Conservation (phyloP, 1,139 yeast species). For the Geotrichum macrosporum region DNA sequence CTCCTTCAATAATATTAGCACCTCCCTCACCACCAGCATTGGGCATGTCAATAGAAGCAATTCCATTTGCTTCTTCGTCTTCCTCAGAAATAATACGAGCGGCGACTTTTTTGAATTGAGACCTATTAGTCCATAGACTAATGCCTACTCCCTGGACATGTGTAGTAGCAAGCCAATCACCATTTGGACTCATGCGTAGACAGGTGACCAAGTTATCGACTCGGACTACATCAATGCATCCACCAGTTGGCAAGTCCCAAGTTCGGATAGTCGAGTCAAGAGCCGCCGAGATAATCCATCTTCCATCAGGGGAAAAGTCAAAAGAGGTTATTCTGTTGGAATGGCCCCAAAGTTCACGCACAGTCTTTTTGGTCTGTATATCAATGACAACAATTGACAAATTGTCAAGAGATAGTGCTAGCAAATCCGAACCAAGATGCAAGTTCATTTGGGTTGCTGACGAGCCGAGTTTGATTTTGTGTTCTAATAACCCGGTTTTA, state of each 20-base stretch:
- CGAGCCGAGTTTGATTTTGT: slow-evolving; percentile 64
- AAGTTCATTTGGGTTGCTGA: slow-evolving; percentile 75
- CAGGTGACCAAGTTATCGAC: slow-evolving; percentile 76
- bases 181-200: slow-evolving; percentile 77
- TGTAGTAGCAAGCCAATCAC: slow-evolving; percentile 88
- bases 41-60: slow-evolving; percentile 59
- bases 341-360: slow-evolving; percentile 88
- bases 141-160: slow-evolving; percentile 91
- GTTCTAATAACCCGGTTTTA: slow-evolving; percentile 57
- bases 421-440: slow-evolving; percentile 76
- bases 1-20: slow-evolving; percentile 71
- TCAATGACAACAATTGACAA: slow-evolving; percentile 81
- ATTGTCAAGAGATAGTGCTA: slow-evolving; percentile 85
- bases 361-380: slow-evolving; percentile 70
- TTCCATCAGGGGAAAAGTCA: slow-evolving; percentile 92
- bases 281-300: slow-evolving; percentile 86
- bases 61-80: slow-evolving; percentile 37
- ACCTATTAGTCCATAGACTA: slow-evolving; percentile 84
- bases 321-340: slow-evolving; percentile 80
- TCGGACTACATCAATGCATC: slow-evolving; percentile 87
- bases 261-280: slow-evolving; percentile 87
- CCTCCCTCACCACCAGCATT: slow-evolving; percentile 85
- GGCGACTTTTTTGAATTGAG: slow-evolving; percentile 71
- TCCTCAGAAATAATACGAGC: slow-evolving; percentile 73
- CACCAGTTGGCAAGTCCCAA: slow-evolving; percentile 98